Conservation (phyloP, 805 yeast genomes). For the Torulaspora microellipsoides region DNA sequence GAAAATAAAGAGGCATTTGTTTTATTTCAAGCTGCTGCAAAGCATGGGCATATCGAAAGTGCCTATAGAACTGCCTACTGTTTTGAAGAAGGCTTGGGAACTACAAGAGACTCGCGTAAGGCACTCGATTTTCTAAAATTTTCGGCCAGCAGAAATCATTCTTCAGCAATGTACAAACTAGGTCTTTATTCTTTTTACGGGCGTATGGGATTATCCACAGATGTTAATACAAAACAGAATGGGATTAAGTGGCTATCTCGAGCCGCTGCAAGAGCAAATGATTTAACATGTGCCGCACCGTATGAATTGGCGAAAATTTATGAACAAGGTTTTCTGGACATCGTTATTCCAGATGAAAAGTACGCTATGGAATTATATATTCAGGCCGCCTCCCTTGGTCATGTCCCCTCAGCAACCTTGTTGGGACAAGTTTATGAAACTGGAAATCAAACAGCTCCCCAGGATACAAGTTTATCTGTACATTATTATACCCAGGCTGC, state of each 20-base stretch:
- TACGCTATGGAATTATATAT: conserved; percentile 84
- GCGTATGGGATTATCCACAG: conserved; percentile 73
- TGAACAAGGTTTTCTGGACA: conserved; percentile 78
- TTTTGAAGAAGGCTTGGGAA: conserved; percentile 91
- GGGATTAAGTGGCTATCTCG: conserved; percentile 93
- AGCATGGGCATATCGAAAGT: conserved; percentile 87
- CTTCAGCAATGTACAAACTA: conserved; percentile 93
- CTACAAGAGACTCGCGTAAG: conserved; percentile 80
- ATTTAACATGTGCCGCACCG: conserved; percentile 87
- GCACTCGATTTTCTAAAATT: conserved; percentile 76
- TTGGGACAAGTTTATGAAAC: conserved; percentile 82
- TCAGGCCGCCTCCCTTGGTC: conserved; percentile 85
- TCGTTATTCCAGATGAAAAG: conserved; percentile 73
- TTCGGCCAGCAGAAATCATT: conserved; percentile 88
- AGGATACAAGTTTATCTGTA: conserved; percentile 76
- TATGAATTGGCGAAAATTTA: conserved; percentile 84
- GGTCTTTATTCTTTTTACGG: conserved; percentile 84
- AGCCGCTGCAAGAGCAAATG: conserved; percentile 80
- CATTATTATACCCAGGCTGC: conserved; percentile 95
- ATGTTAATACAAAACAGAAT: conserved; percentile 64
- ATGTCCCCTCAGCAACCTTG: conserved; percentile 70
- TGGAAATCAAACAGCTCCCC: conserved; percentile 61
- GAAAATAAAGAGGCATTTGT: conserved; percentile 73
- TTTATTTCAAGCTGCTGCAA: conserved; percentile 84
- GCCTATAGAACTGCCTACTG: conserved; percentile 90